Evolutionary conservation across 352 stramenopile species (phyloP), one percentile per base, ranked within the genome.

Genomic region (Phytophthora tubulina): DNA sequence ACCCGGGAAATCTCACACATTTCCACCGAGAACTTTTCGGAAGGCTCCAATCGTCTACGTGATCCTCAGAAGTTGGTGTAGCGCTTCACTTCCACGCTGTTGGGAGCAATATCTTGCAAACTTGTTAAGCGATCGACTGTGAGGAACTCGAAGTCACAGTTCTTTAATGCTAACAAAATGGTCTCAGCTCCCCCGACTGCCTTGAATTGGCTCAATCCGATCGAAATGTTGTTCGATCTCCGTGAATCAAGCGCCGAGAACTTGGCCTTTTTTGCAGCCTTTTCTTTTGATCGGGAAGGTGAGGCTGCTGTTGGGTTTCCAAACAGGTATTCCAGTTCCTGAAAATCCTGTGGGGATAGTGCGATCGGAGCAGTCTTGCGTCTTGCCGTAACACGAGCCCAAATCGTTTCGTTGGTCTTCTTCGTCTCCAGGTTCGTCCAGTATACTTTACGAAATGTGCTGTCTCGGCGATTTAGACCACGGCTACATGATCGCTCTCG

Each of bases 191-290:
- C 88, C 3, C 86, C 84, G 7, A 81, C 27, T 8, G 67, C 45
- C 67, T 95, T 95, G 35, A 93, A 94, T 62, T 91, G 86, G n/a
- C 74, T 91, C 4, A 95, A 41, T 0, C 82, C 86, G 66, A 95
- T 95, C 5, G 81, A 89, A 61, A 95, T 94, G 45, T 92, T 94
- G 76, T 94, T 94, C 5, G 83, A 87, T 27, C 88, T 80, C 11
- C 86, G 74, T n/a, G 86, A 86, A 72, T 95, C 88, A 5, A 95
- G 66, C 0, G 86, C 86, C 9, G 76, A 85, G 32, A 92, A 86
- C 8, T 75, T 74, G 7, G 77, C 73, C 41, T 80, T 84, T 50
- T 78, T 78, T n/a, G 41, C 63, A 3, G 30, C 10, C n/a, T 59
- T 74, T 4, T 49, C 56, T 44, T 79, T 75, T 7, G 31, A 61